Evolutionary conservation across 495 filamentous ascomycete species (phyloP), one percentile per base, ranked within the genome.

Genomic region (Trichoderma parareesei): DNA sequence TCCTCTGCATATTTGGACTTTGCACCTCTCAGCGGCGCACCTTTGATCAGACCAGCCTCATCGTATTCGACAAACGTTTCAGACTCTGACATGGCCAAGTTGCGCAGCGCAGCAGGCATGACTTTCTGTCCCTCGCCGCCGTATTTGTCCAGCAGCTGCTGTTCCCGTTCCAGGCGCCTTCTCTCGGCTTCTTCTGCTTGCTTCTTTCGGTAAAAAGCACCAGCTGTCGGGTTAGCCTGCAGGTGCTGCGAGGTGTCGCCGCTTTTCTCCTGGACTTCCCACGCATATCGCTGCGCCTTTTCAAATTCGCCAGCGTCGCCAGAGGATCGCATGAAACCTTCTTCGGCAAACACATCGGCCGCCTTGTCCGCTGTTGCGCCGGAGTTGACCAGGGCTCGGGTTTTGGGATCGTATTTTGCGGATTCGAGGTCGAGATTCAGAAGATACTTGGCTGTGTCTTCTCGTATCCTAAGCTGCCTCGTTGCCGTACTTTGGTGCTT

Each of bases 391-490:
- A 98, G 96, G 5, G 90, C 88, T 65, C 94, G 85, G 42, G 93
- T 98, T 72, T 98, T 98, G 0, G 94, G 94, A 71, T 98, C 95
- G 75, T 98, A 98, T 71, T 97, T 96, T 13, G 94, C 95, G 0
- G 93, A 97, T 69, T 98, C 94, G 3, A 95, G 84, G 69, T 98
- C 94, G 5, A 98, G 82, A 70, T 97, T 97, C 0, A 97, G 79
- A 7, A 98, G 78, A 72, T 98, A 98, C 72, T 98, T 98, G n/a
- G 94, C 94, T 5, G 94, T 98, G 74, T 98, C 94, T 78, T 98
- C 94, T 70, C 94, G 86, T 66, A 98, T 85, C 63, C 94, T 85
- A 66, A 98, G 82, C 69, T 97, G 93, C 67, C 91, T 84, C 5
- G 93, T 96, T n/a, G 88, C 85, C 3, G 91, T 96, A 61, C 87